Conservation (phyloP, 2,329 filamentous ascomycete species). For the Emydomyces testavorans region DNA sequence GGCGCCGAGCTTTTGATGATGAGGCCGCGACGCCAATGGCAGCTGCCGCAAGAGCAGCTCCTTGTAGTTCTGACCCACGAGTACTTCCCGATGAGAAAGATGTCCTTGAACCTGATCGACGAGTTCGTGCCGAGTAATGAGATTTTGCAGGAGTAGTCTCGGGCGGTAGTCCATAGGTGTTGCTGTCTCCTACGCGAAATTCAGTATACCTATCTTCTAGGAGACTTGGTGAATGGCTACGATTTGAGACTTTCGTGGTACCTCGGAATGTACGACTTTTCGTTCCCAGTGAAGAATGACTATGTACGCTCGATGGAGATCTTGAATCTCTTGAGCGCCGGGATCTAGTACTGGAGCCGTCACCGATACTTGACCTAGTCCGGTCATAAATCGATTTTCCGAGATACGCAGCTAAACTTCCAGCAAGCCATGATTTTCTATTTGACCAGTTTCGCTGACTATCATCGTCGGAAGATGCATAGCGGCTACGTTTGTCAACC, state of each 20-base stretch:
- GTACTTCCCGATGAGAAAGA: constrained; percentile 8
- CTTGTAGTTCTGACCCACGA: constrained; percentile 6
- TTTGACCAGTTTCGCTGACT: constrained; percentile 34
- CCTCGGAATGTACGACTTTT: constrained; percentile 35
- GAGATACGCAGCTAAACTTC: constrained; percentile 45
- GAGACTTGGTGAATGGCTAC: constrained; percentile 23
- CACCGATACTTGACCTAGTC: constrained; percentile 13
- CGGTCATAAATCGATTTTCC: constrained; percentile 43
- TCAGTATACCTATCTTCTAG: constrained; percentile 14
- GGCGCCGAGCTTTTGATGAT: constrained; percentile 19
- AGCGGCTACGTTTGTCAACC: constrained; percentile 50
- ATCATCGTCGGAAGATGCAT: constrained; percentile 44
- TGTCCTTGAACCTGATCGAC: constrained; percentile 1
- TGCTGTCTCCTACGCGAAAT: constrained; percentile 10
- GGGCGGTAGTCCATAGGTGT: not conserved
- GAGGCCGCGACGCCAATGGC: constrained; percentile 25
- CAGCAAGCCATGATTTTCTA: constrained; percentile 42
- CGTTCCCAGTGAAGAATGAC: constrained; percentile 21
- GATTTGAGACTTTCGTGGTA: constrained; percentile 29
- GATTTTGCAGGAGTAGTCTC: not conserved
- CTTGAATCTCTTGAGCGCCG: not conserved
- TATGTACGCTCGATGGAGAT: constrained; percentile 21
- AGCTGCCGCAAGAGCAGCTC: constrained; percentile 32
- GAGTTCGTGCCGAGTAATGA: not conserved
- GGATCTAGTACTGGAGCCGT: not conserved